Evolutionary conservation across 139 green algal species (phyloP).

Genomic region (Haematococcus lacustris): DNA sequence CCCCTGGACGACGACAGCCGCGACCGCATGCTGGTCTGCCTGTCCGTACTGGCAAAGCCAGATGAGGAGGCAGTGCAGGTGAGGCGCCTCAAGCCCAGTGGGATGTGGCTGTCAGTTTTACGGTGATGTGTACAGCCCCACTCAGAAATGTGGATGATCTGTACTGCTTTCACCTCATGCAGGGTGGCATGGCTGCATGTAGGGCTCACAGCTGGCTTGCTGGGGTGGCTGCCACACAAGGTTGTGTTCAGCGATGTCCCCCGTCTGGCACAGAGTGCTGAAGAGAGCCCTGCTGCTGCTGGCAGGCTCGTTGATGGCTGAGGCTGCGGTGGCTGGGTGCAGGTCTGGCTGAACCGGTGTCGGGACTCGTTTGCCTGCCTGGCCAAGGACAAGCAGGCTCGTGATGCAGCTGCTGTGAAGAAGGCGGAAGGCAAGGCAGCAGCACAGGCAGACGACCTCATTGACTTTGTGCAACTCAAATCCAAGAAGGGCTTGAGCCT

Average conservation of each 20-base stretch:
- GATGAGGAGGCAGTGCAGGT: conserved; percentile 21
- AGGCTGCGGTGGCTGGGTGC: too few species aligned
- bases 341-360: conserved; percentile 79
- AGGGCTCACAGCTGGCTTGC: not conserved
- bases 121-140: not conserved
- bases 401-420: conserved; percentile 60
- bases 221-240: too few species aligned
- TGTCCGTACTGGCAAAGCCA: conserved; percentile 50
- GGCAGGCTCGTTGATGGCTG: too few species aligned
- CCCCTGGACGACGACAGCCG: conserved; percentile 71
- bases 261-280: too few species aligned
- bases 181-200: not conserved
- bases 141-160: not conserved
- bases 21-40: conserved; percentile 74
- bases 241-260: too few species aligned
- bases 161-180: not conserved
- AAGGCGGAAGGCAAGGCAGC: conserved; percentile 30
- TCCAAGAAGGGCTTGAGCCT: conserved; percentile 64
- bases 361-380: conserved; percentile 67
- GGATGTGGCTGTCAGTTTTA: too few species aligned
- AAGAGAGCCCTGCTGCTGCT: too few species aligned
- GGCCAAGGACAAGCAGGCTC: conserved; percentile 49
- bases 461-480: conserved; percentile 68
- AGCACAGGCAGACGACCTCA: conserved; percentile 50
- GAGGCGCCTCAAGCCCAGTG: too few species aligned